Evolutionary conservation across 1,139 yeast species (phyloP), one percentile per base, ranked within the genome.

Genomic region (Saccharomyces hybrid): DNA sequence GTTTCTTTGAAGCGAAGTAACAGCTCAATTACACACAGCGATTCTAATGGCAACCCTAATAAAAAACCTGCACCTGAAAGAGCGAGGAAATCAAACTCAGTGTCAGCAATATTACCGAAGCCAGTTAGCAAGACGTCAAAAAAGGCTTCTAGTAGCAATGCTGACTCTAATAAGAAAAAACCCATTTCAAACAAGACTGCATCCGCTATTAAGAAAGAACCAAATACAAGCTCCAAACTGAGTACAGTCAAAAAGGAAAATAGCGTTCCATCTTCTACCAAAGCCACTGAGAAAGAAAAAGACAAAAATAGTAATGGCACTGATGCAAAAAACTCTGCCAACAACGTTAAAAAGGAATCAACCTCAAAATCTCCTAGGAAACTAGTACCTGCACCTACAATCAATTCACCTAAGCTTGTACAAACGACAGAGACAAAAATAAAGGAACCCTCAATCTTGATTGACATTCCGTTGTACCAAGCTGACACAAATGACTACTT

Each of bases 381-480:
- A 41, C 50, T 62, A 23, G 53, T 58, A 7, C 53, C 62, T 66
- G 65, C 59, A 66, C 68, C 60, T 67, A 68, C 63, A 65, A 62
- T 55, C 62, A 63, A 54, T 64, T 64, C 62, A 2, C 64, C 67
- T 13, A 60, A 69, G 9, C 26, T 65, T 8, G 46, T 64, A 16
- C 60, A 64, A 50, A 62, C 65, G 46, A 68, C 76, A 54, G 59
- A 72, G 52, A 68, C 74, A 19, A 66, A 68, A 34, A 59, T 7
- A 65, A 60, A 70, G 66, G 71, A 68, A 6, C 83, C 86, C 0
- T 78, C 81, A 25, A 78, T 83, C 16, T 57, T 68, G 4, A 47
- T 84, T n/a, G 79, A 83, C 58, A 78, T 84, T 5, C 89, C 88
- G 0, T 66, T 84, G 8, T 78, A 77, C 57, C 68, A 73, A 28